phyloP scores from a whole-genome alignment of 768 basidiomycete species.

The Boletus reticulatus region DNA sequence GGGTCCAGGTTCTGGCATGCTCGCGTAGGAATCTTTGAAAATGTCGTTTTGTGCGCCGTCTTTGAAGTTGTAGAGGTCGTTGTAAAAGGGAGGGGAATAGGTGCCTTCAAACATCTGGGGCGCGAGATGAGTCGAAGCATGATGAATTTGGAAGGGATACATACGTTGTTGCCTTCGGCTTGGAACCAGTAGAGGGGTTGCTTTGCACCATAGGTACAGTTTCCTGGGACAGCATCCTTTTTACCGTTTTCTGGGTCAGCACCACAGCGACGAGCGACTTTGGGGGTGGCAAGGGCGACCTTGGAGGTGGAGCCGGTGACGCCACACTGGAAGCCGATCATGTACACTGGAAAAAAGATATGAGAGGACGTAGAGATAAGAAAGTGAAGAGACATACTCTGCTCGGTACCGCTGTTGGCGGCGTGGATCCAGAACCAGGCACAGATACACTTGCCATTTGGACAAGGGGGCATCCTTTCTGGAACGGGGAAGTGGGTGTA shows the following conservation, averaged over 20 bases:
- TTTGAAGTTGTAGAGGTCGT: constrained; percentile 63
- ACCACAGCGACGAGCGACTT: constrained; percentile 65
- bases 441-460: constrained; percentile 60
- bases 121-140: background rate
- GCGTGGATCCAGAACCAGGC: constrained; percentile 77
- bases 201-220: constrained; percentile 74
- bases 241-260: constrained; percentile 50
- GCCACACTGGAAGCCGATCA: constrained; percentile 73
- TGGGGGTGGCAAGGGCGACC: constrained; percentile 50
- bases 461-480: constrained; percentile 64
- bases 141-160: constrained; percentile 10
- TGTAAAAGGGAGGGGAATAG: constrained; percentile 64
- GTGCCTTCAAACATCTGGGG: constrained; percentile 63
- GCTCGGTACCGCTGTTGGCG: constrained; percentile 56
- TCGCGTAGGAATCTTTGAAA: constrained; percentile 56
- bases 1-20: constrained; percentile 44
- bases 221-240: constrained; percentile 44
- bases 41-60: constrained; percentile 77
- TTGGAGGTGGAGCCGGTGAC: constrained; percentile 52
- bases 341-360: constrained; percentile 48
- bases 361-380: background rate
- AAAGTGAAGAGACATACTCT: constrained; percentile 41
- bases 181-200: constrained; percentile 73
- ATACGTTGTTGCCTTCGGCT: constrained; percentile 57
- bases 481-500: constrained; percentile 73